Conservation (phyloP, 2,329 filamentous ascomycete species). For the Colletotrichum sansevieriae region DNA sequence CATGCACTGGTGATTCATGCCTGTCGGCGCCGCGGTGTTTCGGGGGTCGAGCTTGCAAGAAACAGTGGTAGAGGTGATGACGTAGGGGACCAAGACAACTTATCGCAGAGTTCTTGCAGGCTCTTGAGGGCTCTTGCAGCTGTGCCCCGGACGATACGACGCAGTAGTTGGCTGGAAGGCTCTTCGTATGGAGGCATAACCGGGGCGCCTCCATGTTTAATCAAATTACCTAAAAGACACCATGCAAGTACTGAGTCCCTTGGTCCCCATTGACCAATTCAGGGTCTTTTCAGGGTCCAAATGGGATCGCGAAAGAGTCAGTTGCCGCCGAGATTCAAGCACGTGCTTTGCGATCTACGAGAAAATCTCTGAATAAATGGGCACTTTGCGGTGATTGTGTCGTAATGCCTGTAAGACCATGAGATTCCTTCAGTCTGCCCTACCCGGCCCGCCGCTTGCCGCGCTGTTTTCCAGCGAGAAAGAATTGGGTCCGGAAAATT, state of each 20-base stretch:
- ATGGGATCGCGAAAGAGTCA: slow-evolving; percentile 11
- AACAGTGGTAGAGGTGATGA: slow-evolving; percentile 10
- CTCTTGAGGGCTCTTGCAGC: neutral
- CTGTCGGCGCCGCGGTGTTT: slow-evolving; percentile 6
- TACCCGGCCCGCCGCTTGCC: neutral
- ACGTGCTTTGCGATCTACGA: slow-evolving; percentile 14
- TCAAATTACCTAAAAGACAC: slow-evolving; percentile 19
- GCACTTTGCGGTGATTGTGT: neutral
- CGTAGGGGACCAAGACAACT: neutral
- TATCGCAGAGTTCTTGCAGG: no score
- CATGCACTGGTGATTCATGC: slow-evolving; percentile 22
- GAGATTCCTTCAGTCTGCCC: neutral
- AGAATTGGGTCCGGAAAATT: neutral
- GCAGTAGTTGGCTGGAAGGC: slow-evolving; percentile 7
- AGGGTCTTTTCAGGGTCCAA: slow-evolving; percentile 28
- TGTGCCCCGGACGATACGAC: neutral
- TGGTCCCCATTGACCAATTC: slow-evolving; percentile 4
- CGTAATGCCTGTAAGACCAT: slow-evolving; percentile 20
- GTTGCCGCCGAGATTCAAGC: slow-evolving; percentile 15
- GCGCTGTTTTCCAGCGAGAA: neutral
- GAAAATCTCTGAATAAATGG: slow-evolving; percentile 27
- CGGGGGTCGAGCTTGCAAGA: slow-evolving; percentile 15
- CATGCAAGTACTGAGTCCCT: slow-evolving; percentile 15
- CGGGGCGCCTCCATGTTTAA: slow-evolving; percentile 20
- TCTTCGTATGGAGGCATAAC: slow-evolving; percentile 23